Conservation (phyloP, 2,329 filamentous ascomycete genomes). For the Metarhizium rileyi region DNA sequence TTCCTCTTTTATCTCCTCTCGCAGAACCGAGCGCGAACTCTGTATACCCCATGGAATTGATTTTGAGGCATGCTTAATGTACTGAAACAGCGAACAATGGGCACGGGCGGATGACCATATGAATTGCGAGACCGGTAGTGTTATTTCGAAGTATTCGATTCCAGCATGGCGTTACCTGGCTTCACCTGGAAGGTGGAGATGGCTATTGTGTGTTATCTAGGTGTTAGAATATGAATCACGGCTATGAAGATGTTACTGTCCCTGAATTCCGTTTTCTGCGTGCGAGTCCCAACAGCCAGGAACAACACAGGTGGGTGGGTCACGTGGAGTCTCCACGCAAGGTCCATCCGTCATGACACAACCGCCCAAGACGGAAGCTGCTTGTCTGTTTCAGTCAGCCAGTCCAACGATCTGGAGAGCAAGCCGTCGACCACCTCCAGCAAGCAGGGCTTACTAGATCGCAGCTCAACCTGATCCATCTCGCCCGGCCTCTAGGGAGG, state of each 20-base stretch:
- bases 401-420: conserved; percentile 7
- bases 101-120: background rate
- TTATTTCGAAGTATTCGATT: conserved; percentile 11
- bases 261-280: too few relatives aligned
- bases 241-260: background rate
- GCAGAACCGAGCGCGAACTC: conserved; percentile 13
- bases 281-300: too few relatives aligned
- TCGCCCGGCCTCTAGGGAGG: background rate
- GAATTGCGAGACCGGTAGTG: background rate
- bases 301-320: conserved; percentile 5
- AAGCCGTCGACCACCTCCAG: conserved; percentile 12
- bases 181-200: background rate
- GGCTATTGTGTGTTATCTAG: background rate
- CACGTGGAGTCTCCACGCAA: conserved; percentile 18
- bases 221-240: conserved; percentile 3
- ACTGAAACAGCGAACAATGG: conserved; percentile 1
- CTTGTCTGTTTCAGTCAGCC: conserved; percentile 16
- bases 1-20: background rate
- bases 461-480: conserved; percentile 19
- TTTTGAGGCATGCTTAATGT: conserved; percentile 11
- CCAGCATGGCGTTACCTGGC: conserved; percentile 12
- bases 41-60: conserved; percentile 23
- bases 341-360: conserved; percentile 20
- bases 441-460: background rate
- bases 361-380: conserved; percentile 18